phyloP scores from a whole-genome alignment of 208 protist genomes.

The Trypanosoma theileri region DNA sequence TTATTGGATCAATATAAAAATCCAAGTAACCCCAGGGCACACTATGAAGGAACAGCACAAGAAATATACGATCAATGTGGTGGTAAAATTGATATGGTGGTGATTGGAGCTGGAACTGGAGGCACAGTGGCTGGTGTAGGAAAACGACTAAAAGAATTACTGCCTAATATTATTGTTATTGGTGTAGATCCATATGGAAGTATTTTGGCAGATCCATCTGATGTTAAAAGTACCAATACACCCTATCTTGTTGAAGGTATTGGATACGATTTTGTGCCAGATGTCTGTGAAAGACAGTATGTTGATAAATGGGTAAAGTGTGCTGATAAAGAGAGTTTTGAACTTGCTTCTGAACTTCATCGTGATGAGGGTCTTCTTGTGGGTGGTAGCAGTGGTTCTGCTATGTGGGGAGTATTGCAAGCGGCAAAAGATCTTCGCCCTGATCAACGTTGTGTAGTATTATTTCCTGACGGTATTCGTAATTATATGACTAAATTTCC shows the following conservation, averaged over 20 bases:
- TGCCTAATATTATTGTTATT: constrained; percentile 87
- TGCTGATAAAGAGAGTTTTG: constrained; percentile 93
- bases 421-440: constrained; percentile 90
- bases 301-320: constrained; percentile 95
- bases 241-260: constrained; percentile 97
- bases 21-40: constrained; percentile 92
- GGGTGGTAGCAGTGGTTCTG: constrained; percentile 94
- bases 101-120: constrained; percentile 94
- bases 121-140: constrained; percentile 96
- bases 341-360: constrained; percentile 92
- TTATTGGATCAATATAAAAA: constrained; percentile 98
- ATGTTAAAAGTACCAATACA: constrained; percentile 31
- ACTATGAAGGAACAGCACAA: constrained; percentile 95
- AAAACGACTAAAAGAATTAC: constrained; percentile 75
- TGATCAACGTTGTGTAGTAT: constrained; percentile 92
- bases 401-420: constrained; percentile 87
- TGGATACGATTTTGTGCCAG: constrained; percentile 97
- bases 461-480: constrained; percentile 95
- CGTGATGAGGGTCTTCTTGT: constrained; percentile 95
- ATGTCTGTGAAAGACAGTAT: constrained; percentile 90
- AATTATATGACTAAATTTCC: constrained; percentile 98
- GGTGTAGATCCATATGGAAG: constrained; percentile 96
- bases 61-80: constrained; percentile 95
- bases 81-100: constrained; percentile 96
- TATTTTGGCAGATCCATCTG: constrained; percentile 92